Base-by-base conservation (phyloP, 495 filamentous ascomycete genomes). In the Collariella sp. region DNA sequence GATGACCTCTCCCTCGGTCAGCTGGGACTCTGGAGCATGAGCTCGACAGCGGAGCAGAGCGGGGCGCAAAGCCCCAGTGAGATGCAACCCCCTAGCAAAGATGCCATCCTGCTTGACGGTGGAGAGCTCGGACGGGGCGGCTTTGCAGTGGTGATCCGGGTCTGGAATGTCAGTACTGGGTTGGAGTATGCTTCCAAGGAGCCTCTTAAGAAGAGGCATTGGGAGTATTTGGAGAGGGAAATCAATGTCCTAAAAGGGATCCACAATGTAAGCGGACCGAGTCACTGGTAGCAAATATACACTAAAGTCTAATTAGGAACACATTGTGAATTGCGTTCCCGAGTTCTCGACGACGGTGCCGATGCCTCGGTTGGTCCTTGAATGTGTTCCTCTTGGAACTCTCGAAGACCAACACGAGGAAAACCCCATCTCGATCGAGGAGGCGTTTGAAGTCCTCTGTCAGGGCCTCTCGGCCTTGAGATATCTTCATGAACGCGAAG, bases 401-500 rank as follows among this genome's bases (percentile, higher is more conserved):
- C 43, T 46, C 1, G 23, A 31, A 31, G 20, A 46, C 24, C 20
- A 46, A 33, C 23, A 46, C 39, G 39, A 41, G 0, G 18, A 41
- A 11, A 20, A 41, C 18, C 13, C 11, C 11, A 29, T 46, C 43
- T 46, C 24, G 1, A 12, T 31, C 23, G 23, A 31, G 12, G 43
- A 46, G 11, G 13, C 23, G 3, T 31, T 46, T 5, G 23, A 46
- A 3, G 24, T 46, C 33, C 52, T 55, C 11, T 16, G 23, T n/a
- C 43, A 55, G 35, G 9, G 31, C 24, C 43, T 48, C 18, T 55
- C 43, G 6, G 52, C 52, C 2, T 24, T 55, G 15, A 18, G 9
- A 19, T 48, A 55, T 31, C 52, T 55, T 35, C 43, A 55, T 34
- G 43, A 31, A 48, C 42, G 33, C 19, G 22, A 47, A 15, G 12